Evolutionary conservation across 345 rosid genomes (phyloP), one percentile per base, ranked within the genome.

Genomic region (Bruguiera sexangula): DNA sequence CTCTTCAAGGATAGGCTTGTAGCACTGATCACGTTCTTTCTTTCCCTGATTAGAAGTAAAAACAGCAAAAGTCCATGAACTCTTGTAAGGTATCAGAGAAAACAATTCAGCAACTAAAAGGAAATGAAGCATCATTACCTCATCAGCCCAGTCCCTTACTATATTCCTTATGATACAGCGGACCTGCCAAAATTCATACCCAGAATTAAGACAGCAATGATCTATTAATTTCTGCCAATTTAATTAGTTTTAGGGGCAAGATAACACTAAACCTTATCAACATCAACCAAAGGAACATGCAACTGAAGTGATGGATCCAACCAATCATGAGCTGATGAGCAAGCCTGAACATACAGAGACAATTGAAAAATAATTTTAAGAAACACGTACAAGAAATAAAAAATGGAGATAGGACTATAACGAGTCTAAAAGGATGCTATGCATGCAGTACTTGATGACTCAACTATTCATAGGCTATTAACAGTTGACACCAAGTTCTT

Each of bases 131-230:
- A 62, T 24, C 30, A 56, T 72, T 84, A 92, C 99, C 99, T 95
- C 99, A 58, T 84, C 91, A 64, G 96, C 99, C 99, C 99, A 92
- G 83, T 92, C 99, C 82, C 98, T 88, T 66, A 92, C 97, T 63
- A 95, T 85, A 83, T 95, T 92, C 79, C 99, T 84, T 80, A 92
- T 77, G 69, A 95, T 87, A 84, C 99, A 95, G 24, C 99, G 96
- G 67, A 95, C 99, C 99, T 95, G 88, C 54, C 65, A 73, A 77
- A 73, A 57, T 26, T 7, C 58, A 39, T 43, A 56, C 31, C 26
- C 22, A 39, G 13, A 64, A 51, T 21, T 21, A 29, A 48, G 58
- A 73, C 16, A 8, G 7, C 4, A 24, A 37, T 24, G 2, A 11
- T 16, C n/a, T 20, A 56, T 26, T 60, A 18, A 27, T 67, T 65